Conservation (phyloP, 73 alveolate genomes). For the Paramecium octaurelia region DNA sequence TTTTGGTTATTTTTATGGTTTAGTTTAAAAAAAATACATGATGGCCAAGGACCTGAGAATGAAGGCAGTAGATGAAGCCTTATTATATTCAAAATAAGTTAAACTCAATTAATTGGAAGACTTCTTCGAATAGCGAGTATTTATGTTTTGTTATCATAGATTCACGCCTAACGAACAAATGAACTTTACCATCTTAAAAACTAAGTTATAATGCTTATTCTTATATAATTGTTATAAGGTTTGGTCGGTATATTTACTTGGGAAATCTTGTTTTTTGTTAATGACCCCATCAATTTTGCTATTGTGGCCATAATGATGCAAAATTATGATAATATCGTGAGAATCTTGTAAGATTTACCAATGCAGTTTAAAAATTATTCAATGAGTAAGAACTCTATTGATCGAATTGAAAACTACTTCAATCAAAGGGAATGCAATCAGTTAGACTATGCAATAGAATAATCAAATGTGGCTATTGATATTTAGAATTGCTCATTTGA, state of each 20-base stretch:
- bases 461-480: constrained; percentile 6
- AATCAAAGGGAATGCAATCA: not conserved
- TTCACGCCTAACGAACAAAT: not conserved
- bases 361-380: not conserved
- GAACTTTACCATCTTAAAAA: not conserved
- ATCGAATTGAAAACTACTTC: not conserved
- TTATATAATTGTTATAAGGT: not conserved
- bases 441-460: not conserved
- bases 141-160: not conserved
- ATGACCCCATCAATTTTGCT: not conserved
- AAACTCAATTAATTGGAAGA: not conserved
- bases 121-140: constrained; percentile 6
- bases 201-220: not conserved
- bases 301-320: not conserved
- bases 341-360: not conserved
- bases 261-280: not conserved
- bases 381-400: not conserved
- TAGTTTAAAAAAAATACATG: not conserved
- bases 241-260: not conserved
- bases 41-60: constrained; percentile 9
- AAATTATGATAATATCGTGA: not conserved
- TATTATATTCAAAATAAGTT: not conserved
- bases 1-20: constrained; percentile 22
- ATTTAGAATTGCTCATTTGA: not conserved
- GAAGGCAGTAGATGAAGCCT: not conserved